phyloP scores from a whole-genome alignment of 164 flowering plant genomes.

The Chimonanthus salicifolius region DNA sequence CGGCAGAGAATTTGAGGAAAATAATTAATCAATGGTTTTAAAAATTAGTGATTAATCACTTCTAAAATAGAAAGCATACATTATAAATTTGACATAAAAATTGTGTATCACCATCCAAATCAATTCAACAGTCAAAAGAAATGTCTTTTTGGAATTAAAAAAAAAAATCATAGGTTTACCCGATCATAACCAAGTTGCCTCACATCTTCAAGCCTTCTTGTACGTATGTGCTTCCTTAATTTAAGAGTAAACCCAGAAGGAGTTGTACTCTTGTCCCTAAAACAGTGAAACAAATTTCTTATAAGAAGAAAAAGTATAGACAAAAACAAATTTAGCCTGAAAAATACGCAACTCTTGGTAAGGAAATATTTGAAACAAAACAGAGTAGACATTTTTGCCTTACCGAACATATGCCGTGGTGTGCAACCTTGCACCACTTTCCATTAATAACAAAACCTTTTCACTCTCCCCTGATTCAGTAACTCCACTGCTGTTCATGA shows the following conservation, averaged over 20 bases:
- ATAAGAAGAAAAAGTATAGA: not conserved
- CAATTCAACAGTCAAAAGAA: not conserved
- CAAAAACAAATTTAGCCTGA: not conserved
- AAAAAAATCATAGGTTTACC: conserved; percentile 30
- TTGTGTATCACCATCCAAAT: not conserved
- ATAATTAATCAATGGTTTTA: no score
- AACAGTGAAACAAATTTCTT: conserved; percentile 2
- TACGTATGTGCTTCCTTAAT: conserved; percentile 89
- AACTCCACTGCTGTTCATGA: conserved; percentile 90
- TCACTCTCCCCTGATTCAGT: conserved; percentile 98
- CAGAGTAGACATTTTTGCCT: not conserved
- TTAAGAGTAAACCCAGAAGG: conserved; percentile 97
- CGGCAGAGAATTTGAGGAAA: no score
- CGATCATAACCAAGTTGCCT: conserved; percentile 98
- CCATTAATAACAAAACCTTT: conserved; percentile 87
- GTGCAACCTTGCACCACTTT: conserved; percentile 91
- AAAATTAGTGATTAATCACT: not conserved
- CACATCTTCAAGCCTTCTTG: conserved; percentile 93
- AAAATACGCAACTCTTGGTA: not conserved
- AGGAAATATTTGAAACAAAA: not conserved
- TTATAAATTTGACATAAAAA: not conserved
- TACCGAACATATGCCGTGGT: conserved; percentile 86
- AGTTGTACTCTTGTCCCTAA: conserved; percentile 87
- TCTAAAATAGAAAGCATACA: not conserved
- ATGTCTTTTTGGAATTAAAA: no score